phyloP scores from a whole-genome alignment of 176 grass and related monocot species.

The Avena eriantha region DNA sequence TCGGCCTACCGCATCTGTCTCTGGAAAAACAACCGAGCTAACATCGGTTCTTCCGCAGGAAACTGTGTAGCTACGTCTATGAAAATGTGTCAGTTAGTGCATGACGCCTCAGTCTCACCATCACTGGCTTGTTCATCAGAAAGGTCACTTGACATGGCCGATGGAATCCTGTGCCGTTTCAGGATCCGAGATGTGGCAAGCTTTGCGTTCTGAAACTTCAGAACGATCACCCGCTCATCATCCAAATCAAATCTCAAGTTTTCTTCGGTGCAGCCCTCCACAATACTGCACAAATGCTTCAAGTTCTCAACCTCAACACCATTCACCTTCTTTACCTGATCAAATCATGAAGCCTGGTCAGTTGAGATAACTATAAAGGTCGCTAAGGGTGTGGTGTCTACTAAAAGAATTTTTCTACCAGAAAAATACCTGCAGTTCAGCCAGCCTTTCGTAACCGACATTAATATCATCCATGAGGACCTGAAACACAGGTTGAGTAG shows the following conservation, averaged over 20 bases:
- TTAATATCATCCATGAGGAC: slow-evolving; percentile 99
- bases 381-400: not conserved
- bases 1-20: not conserved
- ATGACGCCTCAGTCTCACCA: slow-evolving; percentile 48
- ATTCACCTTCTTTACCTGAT: slow-evolving; percentile 88
- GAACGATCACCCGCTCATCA: slow-evolving; percentile 80
- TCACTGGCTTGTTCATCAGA: slow-evolving; percentile 54
- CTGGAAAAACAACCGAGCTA: slow-evolving; percentile 14
- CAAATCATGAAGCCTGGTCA: slow-evolving; percentile 40
- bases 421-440: slow-evolving; percentile 75
- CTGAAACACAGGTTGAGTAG: slow-evolving; percentile 44
- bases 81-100: slow-evolving; percentile 44
- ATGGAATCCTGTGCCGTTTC: slow-evolving; percentile 83
- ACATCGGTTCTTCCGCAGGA: not conserved
- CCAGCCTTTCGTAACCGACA: slow-evolving; percentile 84
- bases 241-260: slow-evolving; percentile 92
- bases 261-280: slow-evolving; percentile 75
- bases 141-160: slow-evolving; percentile 79
- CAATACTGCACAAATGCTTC: slow-evolving; percentile 78
- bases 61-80: slow-evolving; percentile 1
- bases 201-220: slow-evolving; percentile 77
- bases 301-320: slow-evolving; percentile 82
- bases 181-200: slow-evolving; percentile 81
- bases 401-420: not conserved
- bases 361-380: slow-evolving; percentile 4